Conservation (phyloP, 164 flowering plant species). For the Echeveria elegans region DNA sequence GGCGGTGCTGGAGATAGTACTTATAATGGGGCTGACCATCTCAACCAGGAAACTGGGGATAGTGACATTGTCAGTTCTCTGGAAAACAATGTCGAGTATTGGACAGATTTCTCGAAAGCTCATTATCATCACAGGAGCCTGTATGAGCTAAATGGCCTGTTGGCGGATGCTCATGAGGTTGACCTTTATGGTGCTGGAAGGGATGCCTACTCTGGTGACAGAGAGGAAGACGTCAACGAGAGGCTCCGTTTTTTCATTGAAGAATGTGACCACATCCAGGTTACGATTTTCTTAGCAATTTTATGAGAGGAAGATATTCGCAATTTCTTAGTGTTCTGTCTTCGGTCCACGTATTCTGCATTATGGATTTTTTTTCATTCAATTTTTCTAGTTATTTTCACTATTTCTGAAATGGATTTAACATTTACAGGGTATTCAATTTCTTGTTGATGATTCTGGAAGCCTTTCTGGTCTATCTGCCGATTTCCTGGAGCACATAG, state of each 20-base stretch:
- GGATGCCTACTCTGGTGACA: slow-evolving; percentile 46
- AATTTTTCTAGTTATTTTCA: not conserved
- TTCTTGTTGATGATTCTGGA: slow-evolving; percentile 81
- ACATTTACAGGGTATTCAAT: slow-evolving; percentile 71
- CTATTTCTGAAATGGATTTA: not conserved
- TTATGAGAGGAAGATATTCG: too few relatives aligned
- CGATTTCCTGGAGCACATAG: slow-evolving; percentile 69
- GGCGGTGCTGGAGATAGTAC: slow-evolving; percentile 22
- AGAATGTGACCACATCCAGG: slow-evolving; percentile 94
- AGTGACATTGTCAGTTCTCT: slow-evolving; percentile 55
- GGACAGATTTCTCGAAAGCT: slow-evolving; percentile 96
- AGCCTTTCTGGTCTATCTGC: slow-evolving; percentile 85
- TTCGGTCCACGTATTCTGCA: not conserved
- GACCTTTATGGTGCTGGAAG: slow-evolving; percentile 74
- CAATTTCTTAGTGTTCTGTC: not conserved
- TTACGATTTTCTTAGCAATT: too few relatives aligned
- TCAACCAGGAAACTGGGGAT: slow-evolving; percentile 31
- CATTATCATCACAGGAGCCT: slow-evolving; percentile 89
- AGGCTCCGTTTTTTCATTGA: slow-evolving; percentile 87
- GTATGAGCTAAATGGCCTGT: slow-evolving; percentile 61
- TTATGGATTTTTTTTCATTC: not conserved
- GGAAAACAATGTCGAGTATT: slow-evolving; percentile 55
- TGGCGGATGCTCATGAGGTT: slow-evolving; percentile 47
- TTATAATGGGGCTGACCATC: slow-evolving; percentile 15
- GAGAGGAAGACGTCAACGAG: slow-evolving; percentile 73